phyloP scores from a whole-genome alignment of 176 grass and related monocot species.

The Raddia guianensis region DNA sequence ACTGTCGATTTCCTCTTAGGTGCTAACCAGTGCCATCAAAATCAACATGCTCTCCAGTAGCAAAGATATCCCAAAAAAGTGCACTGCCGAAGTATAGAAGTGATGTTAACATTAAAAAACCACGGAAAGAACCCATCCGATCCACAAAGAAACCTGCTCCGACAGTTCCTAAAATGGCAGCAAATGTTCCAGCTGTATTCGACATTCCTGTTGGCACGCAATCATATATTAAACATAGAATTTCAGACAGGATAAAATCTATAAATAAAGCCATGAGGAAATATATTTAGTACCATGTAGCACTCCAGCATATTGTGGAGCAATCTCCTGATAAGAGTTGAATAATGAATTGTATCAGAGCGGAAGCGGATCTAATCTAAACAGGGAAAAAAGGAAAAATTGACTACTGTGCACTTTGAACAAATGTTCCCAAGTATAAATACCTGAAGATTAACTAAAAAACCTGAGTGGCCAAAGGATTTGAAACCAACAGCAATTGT shows the following conservation, averaged over 20 bases:
- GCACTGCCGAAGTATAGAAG: constrained; percentile 82
- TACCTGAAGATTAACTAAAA: constrained; percentile 97
- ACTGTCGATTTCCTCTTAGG: background rate
- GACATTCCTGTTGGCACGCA: constrained; percentile 70
- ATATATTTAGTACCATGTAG: constrained; percentile 68
- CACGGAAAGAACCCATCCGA: constrained; percentile 88
- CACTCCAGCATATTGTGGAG: constrained; percentile 91
- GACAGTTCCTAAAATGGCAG: constrained; percentile 90
- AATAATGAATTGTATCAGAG: constrained; percentile 32
- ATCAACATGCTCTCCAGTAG: constrained; percentile 85
- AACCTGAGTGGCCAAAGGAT: constrained; percentile 97
- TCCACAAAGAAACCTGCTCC: constrained; percentile 98
- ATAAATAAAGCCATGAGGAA: constrained; percentile 9
- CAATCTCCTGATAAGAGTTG: constrained; percentile 71
- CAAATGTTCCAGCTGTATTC: constrained; percentile 91
- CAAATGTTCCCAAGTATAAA: constrained; percentile 16
- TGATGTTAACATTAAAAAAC: constrained; percentile 83
- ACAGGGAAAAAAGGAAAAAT: background rate
- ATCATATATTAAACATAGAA: constrained; percentile 27
- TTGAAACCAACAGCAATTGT: constrained; percentile 85
- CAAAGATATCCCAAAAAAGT: constrained; percentile 93
- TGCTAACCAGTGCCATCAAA: constrained; percentile 56
- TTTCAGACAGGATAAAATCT: background rate
- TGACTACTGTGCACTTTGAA: constrained; percentile 1
- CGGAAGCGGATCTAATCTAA: constrained; percentile 5